Conservation (phyloP, 306 rosid species). For the Oemleria cerasiformis region DNA sequence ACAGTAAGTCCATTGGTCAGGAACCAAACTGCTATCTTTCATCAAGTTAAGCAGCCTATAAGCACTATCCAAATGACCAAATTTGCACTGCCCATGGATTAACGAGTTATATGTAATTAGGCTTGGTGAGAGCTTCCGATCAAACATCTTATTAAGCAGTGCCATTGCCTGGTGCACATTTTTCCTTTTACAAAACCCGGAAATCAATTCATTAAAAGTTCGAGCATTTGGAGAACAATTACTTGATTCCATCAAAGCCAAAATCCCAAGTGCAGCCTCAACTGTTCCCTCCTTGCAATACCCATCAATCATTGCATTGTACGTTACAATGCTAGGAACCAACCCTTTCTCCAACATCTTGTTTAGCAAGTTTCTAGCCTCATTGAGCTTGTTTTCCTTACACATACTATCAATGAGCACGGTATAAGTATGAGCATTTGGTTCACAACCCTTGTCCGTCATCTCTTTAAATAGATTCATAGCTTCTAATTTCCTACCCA, state of each 20-base stretch:
- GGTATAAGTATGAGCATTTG: constrained; percentile 68
- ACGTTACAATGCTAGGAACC: constrained; percentile 52
- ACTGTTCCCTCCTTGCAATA: constrained; percentile 59
- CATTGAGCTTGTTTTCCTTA: constrained; percentile 48
- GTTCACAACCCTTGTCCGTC: constrained; percentile 56
- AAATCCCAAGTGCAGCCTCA: constrained; percentile 52
- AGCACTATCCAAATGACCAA: constrained; percentile 64
- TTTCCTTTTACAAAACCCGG: constrained; percentile 58
- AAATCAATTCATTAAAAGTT: constrained; percentile 68
- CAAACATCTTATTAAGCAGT: constrained; percentile 56
- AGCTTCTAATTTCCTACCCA: constrained; percentile 57
- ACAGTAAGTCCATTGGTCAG: constrained; percentile 62
- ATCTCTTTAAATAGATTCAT: constrained; percentile 49
- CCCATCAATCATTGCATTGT: constrained; percentile 72
- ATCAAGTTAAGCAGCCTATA: constrained; percentile 60
- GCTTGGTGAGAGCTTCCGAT: constrained; percentile 51
- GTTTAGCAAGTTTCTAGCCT: constrained; percentile 45
- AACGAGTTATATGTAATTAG: constrained; percentile 62
- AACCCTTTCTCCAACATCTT: constrained; percentile 61
- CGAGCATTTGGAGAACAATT: constrained; percentile 57
- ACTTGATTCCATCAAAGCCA: constrained; percentile 58
- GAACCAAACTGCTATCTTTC: constrained; percentile 60
- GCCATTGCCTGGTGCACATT: constrained; percentile 80
- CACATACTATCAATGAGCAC: constrained; percentile 60
- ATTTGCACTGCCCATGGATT: constrained; percentile 68